Conservation (phyloP, 2,329 filamentous ascomycete genomes). For the Fragosphaeria purpurea region DNA sequence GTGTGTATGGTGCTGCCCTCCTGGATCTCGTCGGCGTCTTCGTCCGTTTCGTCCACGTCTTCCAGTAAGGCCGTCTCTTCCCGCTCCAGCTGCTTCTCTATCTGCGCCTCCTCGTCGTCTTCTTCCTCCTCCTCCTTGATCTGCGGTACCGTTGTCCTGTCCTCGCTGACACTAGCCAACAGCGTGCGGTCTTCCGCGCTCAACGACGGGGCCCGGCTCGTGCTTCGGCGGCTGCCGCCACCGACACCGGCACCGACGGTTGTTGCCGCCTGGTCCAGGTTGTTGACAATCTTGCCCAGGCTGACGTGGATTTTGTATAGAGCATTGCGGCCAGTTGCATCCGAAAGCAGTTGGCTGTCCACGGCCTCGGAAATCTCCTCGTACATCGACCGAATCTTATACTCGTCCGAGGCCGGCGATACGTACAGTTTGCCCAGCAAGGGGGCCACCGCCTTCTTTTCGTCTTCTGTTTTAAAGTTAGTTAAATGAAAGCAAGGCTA, state of each 20-base stretch:
- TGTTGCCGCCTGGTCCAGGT: slow-evolving; percentile 32
- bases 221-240: slow-evolving; percentile 23
- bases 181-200: slow-evolving; percentile 19
- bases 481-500: background rate
- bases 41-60: slow-evolving; percentile 7
- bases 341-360: slow-evolving; percentile 49
- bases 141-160: slow-evolving; percentile 31
- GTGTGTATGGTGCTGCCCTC: slow-evolving; percentile 24
- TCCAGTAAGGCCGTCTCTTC: slow-evolving; percentile 16
- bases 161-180: slow-evolving; percentile 18
- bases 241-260: slow-evolving; percentile 3
- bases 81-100: slow-evolving; percentile 34
- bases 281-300: slow-evolving; percentile 57
- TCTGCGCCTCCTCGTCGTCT: slow-evolving; percentile 18
- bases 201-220: slow-evolving; percentile 35
- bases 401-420: slow-evolving; percentile 52
- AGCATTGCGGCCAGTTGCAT: slow-evolving; percentile 52
- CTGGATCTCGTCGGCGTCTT: slow-evolving; percentile 17
- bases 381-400: slow-evolving; percentile 48
- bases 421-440: slow-evolving; percentile 78
- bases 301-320: slow-evolving; percentile 59
- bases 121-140: slow-evolving; percentile 42
- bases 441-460: slow-evolving; percentile 70
- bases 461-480: slow-evolving; percentile 53
- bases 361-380: slow-evolving; percentile 51